Base-by-base conservation (phyloP, 1,284 basidiomycete genomes). In the Uromyces viciae-fabae region DNA sequence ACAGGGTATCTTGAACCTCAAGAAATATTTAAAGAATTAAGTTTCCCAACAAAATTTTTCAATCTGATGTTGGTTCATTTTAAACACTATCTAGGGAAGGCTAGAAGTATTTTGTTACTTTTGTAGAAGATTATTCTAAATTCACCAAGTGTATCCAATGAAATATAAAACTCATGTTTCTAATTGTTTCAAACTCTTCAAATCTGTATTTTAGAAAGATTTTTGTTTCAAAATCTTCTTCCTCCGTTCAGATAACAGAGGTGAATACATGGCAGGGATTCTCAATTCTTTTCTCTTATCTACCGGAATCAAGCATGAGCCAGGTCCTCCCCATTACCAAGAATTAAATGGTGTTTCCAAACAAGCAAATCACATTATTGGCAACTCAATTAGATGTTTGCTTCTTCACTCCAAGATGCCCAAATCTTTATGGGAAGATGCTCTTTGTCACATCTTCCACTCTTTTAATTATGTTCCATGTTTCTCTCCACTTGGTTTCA, bases 261-360 rank as follows among this genome's bases (percentile, higher is more conserved):
- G 72, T 11, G 72, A 74, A 83, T 85, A 84, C 80, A 74, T 81
- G 9, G 82, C 82, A 2, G 82, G 82, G 3, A 83, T 77, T 4
- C 86, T 87, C 75, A 25, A 78, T 15, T 82, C 76, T 0, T 85
- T 84, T 56, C 84, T 87, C 3, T 81, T 82, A 19, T 36, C 58
- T 0, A 36, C 80, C 8, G 87, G 87, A 22, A 88, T 86, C 3
- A 56, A 81, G n/a, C 84, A 82, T 42, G 82, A 86, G 56, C 82
- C 85, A n/a, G 86, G 85, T 14, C 83, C 86, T 0, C 87, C 88
- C 73, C 84, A 88, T 77, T 85, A 86, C 3, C 86, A 85, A 1
- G 82, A 84, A 68, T 25, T 84, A 78, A 88, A 86, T 82, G 78
- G 87, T 82, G 82, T 84, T 46, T 82, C 85, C 0, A 83, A 85